Base-by-base conservation (phyloP, 2,329 filamentous ascomycete species). In the Sporothrix pallida region DNA sequence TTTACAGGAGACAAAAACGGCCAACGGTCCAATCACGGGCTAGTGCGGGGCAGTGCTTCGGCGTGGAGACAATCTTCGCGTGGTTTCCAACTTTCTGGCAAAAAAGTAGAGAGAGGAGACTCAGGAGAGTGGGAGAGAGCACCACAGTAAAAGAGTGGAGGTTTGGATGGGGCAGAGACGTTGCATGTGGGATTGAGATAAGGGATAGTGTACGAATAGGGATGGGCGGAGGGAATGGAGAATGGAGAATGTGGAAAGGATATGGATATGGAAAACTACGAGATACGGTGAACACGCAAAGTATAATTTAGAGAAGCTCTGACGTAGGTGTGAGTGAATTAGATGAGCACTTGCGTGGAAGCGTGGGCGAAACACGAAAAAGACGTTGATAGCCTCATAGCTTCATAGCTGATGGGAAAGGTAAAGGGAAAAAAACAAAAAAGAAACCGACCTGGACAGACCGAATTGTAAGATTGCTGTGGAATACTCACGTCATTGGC, bases 401-500 rank as follows among this genome's bases (percentile, higher is more conserved):
- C 31, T 3, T 26, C 31, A 37, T 37, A 37, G 31, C 7, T 6
- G 2, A 37, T 56, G 20, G 20, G 23, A 56, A 23, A 26, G 20
- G 52, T 12, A 56, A 56, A 56, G 52, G 20, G 52, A 6, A 26
- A 56, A 56, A 56, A 26, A 8, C 20, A 20, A 56, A 56, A 56
- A 17, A 26, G 23, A 26, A 26, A 3, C 23, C 52, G 7, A 17
- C 7, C 31, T 37, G 31, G 4, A 7, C 31, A 37, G 31, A 7
- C 31, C 31, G 12, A 26, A 26, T 56, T 56, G 52, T 26, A 26
- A 56, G 52, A 56, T 46, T 48, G 42, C 42, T 48, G 42, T 65
- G 62, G 62, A 65, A 65, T 46, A n/a, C 37, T 9, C n/a, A 65
- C 62, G 42, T 65, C 62, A 65, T 17, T 9, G 62, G 42, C 42